Conservation (phyloP, 2,329 filamentous ascomycete genomes). For the Pyricularia grisea region DNA sequence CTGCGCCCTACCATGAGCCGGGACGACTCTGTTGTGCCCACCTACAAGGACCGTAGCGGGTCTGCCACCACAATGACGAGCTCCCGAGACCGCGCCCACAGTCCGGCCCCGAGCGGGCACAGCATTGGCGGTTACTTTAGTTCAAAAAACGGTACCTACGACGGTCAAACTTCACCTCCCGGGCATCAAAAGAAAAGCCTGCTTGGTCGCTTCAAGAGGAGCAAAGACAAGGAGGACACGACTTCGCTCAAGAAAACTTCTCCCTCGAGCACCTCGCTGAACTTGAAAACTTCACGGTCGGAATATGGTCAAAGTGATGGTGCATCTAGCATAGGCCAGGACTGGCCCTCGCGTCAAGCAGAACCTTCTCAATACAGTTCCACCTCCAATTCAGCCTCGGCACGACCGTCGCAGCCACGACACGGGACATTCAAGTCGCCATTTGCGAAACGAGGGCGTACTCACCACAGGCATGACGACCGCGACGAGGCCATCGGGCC, state of each 20-base stretch:
- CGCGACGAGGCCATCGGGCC: constrained; percentile 50
- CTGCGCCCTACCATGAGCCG: constrained; percentile 65
- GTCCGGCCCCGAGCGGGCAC: constrained; percentile 69
- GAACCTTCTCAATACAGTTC: constrained; percentile 13
- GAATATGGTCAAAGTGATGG: constrained; percentile 24
- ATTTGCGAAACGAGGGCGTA: constrained; percentile 47
- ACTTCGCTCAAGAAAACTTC: constrained; percentile 36
- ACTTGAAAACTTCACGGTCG: constrained; percentile 33
- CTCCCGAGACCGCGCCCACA: constrained; percentile 56
- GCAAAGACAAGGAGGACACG: constrained; percentile 41
- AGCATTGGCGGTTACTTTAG: constrained; percentile 36
- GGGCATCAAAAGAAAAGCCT: constrained; percentile 42
- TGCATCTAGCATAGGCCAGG: not conserved
- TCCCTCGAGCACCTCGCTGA: constrained; percentile 44
- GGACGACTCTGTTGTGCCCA: constrained; percentile 55
- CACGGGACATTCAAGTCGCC: constrained; percentile 50
- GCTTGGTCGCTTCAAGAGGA: constrained; percentile 41
- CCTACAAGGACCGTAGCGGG: constrained; percentile 43
- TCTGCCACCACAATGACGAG: constrained; percentile 32
- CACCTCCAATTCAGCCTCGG: constrained; percentile 32
- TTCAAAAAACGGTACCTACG: constrained; percentile 36
- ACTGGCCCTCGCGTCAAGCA: constrained; percentile 27
- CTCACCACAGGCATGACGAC: constrained; percentile 35
- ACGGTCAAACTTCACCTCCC: constrained; percentile 50
- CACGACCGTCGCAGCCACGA: constrained; percentile 28